Base-by-base conservation (phyloP, 2,329 filamentous ascomycete species). In the Didymosphaeria variabile region DNA sequence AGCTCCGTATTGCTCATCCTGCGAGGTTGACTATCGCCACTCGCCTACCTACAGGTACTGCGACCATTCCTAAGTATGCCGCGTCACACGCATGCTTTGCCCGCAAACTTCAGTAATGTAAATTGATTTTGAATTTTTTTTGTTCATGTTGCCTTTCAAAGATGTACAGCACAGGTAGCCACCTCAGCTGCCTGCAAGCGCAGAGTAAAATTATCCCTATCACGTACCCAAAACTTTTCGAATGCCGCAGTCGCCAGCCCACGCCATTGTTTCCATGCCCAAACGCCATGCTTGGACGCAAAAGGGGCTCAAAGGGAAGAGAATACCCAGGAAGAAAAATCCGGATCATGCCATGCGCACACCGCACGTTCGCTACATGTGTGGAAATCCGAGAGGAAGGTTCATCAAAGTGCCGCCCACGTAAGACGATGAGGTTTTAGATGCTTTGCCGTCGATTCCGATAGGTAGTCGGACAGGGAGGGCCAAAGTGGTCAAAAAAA, bases 251-350 rank as follows among this genome's bases (percentile, higher is more conserved):
- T 57, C 59, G 58, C 60, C 56, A 51, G 51, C 62, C 63, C 67
- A 74, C 74, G 70, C 70, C 68, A 62, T 51, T 67, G 62, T 64
- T 67, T 51, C 59, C 60, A 17, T 66, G 64, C 67, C 70, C 64
- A 71, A 76, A 77, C 74, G 73, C 75, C 74, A 71, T 73, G 73
- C 73, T 74, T 72, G 62, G 59, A 69, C 63, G 66, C 59, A 55
- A 23, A 59, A 7, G 19, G 29, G 51, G 45, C 45, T 13, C 23
- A 52, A 54, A 62, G n/a, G 49, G 47, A 47, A 63, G 54, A 61
- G 46, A 58, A 57, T 51, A 61, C 40, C 55, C 51, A n/a, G 55
- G 17, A 54, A 32, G 40, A 45, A 6, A n/a, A n/a, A n/a, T 47
- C 55, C 51, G 55, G 21, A 49, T 32, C 40, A 50, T 59, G 63